Base-by-base conservation (phyloP, 345 rosid genomes). In the Limnanthes douglasii region DNA sequence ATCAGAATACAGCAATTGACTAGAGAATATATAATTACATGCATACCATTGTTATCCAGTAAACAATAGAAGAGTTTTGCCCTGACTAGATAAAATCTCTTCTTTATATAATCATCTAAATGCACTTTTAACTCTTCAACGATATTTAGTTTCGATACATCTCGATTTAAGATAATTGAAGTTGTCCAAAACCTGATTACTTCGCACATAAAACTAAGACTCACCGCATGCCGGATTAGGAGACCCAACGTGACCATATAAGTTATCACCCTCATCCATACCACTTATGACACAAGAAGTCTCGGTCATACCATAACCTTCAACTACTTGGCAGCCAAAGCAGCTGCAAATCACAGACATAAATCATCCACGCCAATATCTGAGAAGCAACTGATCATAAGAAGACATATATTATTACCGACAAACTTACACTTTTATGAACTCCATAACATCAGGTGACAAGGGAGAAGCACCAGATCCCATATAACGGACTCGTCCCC, bases 241-340 rank as follows among this genome's bases (percentile, higher is more conserved):
- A 34, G 95, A 78, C 32, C 95, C 97, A 34, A 86, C 88, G 55
- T 86, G 97, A 41, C 95, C 97, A 59, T 71, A 56, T 60, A 54
- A 61, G 37, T 31, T 60, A 56, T 86, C 94, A 11, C 82, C 81
- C 42, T 52, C 64, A 40, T 82, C 82, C 61, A 60, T 61, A 44
- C 59, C 16, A 56, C 72, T 70, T 56, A 76, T 70, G 43, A 82
- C 18, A 54, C 79, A 65, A 34, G 93, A 70, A 25, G 95, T 78
- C 68, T 86, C 95, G 9, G 95, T 86, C 97, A 86, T 70, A 56
- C 95, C 95, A 50, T 82, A 86, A 25, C 88, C 97, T 62, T 86
- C 94, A 45, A 62, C 35, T 41, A 86, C 72, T 44, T 57, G 47
- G 57, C 96, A 77, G 21, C 92, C 94, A 70, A 86, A 86, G 66